Conservation (phyloP, 2,329 filamentous ascomycete species). For the Didymosphaeria variabile region DNA sequence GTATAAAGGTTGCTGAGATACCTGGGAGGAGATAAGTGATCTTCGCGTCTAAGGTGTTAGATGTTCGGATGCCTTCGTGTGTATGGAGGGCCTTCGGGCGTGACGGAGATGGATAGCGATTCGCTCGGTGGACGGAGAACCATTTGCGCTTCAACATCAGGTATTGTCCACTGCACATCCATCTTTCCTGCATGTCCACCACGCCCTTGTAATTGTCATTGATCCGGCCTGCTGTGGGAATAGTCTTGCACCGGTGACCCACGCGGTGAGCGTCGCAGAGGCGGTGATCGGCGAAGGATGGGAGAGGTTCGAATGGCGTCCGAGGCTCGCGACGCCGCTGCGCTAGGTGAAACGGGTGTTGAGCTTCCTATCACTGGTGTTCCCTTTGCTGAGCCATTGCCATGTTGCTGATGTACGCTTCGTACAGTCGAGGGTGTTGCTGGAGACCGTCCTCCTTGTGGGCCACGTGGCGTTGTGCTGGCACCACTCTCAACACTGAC, state of each 20-base stretch:
- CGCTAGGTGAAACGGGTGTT: constrained; percentile 39
- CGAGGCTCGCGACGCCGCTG: constrained; percentile 38
- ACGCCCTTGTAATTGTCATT: constrained; percentile 46
- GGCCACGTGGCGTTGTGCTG: constrained; percentile 44
- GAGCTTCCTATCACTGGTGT: constrained; percentile 36
- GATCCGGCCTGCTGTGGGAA: constrained; percentile 35
- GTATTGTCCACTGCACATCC: constrained; percentile 48
- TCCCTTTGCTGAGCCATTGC: constrained; percentile 39
- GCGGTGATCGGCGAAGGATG: constrained; percentile 42
- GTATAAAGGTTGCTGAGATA: not conserved
- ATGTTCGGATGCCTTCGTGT: not conserved
- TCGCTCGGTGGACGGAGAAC: constrained; percentile 43
- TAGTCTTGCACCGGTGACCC: constrained; percentile 39
- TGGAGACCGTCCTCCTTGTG: constrained; percentile 43
- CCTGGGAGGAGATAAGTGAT: not conserved
- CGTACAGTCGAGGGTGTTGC: constrained; percentile 46
- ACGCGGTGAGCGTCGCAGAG: constrained; percentile 38
- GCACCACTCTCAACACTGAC: constrained; percentile 42
- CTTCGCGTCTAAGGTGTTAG: not conserved
- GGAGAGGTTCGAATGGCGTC: constrained; percentile 40
- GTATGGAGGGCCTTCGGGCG: constrained; percentile 18
- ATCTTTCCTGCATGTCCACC: constrained; percentile 46
- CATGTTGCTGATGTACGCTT: constrained; percentile 31
- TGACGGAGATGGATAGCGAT: constrained; percentile 34
- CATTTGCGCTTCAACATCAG: constrained; percentile 45